Evolutionary conservation across 2,329 filamentous ascomycete species (phyloP), one percentile per base, ranked within the genome.

Genomic region (Trichoderma arundinaceum): DNA sequence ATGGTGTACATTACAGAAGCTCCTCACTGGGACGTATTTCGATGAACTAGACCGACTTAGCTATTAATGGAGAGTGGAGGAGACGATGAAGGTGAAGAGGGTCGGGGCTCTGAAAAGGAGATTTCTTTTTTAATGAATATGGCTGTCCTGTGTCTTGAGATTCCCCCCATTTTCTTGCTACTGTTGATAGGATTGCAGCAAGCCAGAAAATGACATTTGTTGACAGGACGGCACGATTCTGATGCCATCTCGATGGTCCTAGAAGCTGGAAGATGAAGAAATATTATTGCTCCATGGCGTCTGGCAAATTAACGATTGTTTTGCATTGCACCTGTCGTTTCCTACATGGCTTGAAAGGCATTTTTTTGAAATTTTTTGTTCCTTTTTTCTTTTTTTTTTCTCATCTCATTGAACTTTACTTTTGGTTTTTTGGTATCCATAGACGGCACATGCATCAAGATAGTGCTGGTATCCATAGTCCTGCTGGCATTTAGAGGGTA

Each of bases 241-340:
- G 62, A 65, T 49, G n/a, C 53, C 51, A 48, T 58, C 41, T 58
- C 32, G 59, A 58, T 57, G 65, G 65, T 60, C 44, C 51, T 57
- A 54, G 52, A 63, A 58, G 60, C 32, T 66, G 58, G 41, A 62
- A 52, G 52, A 19, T 28, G 59, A 46, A 52, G 10, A 38, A 49
- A 49, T 63, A 53, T 44, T 58, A 48, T 39, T 59, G 44, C 59
- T 57, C 43, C 58, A 64, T 43, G 65, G 59, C 65, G 60, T 66
- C 51, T 57, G 51, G 65, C 53, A 57, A 53, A 53, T 64, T 46
- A 35, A 65, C 44, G 56, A 41, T 67, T 63, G 63, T 65, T 64
- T 60, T 58, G 43, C 69, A 32, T 44, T 65, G 43, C 66, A 41
- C 43, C 53, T 53, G 44, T 65, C 65, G 66, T 68, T 70, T 66